phyloP scores from a whole-genome alignment of 2,329 filamentous ascomycete genomes.

The Graphiopsis chlorocephala region DNA sequence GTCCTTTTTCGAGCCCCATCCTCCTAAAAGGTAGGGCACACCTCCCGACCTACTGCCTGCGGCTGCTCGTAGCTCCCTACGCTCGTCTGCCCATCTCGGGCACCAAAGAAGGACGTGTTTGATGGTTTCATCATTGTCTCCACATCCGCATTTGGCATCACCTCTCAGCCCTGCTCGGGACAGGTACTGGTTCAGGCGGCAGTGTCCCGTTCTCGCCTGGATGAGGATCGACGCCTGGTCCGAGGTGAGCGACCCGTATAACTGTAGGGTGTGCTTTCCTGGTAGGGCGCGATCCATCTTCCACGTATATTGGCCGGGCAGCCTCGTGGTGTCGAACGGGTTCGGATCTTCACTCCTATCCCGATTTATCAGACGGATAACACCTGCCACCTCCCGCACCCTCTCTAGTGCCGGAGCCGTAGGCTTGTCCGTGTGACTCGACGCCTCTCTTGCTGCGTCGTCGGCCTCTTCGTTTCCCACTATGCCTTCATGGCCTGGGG shows the following conservation, averaged over 20 bases:
- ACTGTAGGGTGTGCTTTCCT: no score
- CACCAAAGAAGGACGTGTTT: neutral
- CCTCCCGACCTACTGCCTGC: neutral
- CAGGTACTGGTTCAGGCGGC: neutral
- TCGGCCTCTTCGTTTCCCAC: neutral
- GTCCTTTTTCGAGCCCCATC: neutral
- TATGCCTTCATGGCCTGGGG: neutral
- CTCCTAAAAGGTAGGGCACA: neutral
- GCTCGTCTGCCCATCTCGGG: neutral
- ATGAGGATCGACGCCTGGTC: neutral
- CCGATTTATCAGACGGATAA: neutral
- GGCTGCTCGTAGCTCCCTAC: neutral
- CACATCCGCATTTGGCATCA: neutral
- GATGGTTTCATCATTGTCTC: neutral
- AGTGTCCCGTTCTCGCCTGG: constrained; percentile 6
- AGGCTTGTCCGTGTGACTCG: neutral
- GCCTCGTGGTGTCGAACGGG: neutral
- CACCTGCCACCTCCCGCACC: neutral
- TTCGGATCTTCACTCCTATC: constrained; percentile 9
- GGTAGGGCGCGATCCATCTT: constrained; percentile 9
- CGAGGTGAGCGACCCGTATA: constrained; percentile 72
- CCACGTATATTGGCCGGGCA: constrained; percentile 6
- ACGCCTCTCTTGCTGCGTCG: neutral
- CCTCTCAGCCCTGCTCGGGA: neutral
- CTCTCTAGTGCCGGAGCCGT: neutral